phyloP scores from a whole-genome alignment of 495 filamentous ascomycete species.

The Entonaema liquescens region DNA sequence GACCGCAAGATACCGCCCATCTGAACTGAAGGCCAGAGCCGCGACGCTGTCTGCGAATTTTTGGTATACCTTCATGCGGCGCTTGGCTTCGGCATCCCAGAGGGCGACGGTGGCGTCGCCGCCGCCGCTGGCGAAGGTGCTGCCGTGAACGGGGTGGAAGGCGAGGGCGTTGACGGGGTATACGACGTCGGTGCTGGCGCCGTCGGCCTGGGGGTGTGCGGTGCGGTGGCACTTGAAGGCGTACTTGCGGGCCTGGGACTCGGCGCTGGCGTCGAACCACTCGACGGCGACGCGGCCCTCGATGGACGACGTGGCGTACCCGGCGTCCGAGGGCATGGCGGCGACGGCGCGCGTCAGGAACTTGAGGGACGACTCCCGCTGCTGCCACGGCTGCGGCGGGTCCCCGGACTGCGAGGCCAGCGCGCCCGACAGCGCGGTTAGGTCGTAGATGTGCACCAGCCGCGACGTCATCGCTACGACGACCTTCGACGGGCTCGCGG shows the following conservation, averaged over 20 bases:
- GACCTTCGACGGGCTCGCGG: slow-evolving; percentile 79
- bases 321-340: slow-evolving; percentile 96
- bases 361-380: slow-evolving; percentile 88
- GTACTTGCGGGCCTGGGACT: slow-evolving; percentile 91
- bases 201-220: slow-evolving; percentile 41
- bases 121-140: slow-evolving; percentile 89
- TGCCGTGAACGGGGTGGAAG: slow-evolving; percentile 87
- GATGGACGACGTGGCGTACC: slow-evolving; percentile 88
- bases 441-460: slow-evolving; percentile 89
- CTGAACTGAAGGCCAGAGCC: slow-evolving; percentile 75
- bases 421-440: slow-evolving; percentile 68
- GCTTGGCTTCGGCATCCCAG: slow-evolving; percentile 93
- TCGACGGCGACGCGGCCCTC: slow-evolving; percentile 96
- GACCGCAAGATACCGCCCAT: slow-evolving; percentile 85
- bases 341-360: slow-evolving; percentile 93
- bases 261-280: slow-evolving; percentile 89
- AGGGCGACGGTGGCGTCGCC: slow-evolving; percentile 94
- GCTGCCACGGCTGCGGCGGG: slow-evolving; percentile 83
- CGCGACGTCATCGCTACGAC: slow-evolving; percentile 97
- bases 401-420: slow-evolving; percentile 54
- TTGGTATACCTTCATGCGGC: slow-evolving; percentile 89
- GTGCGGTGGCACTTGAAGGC: slow-evolving; percentile 98
- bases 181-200: slow-evolving; percentile 57
- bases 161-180: slow-evolving; percentile 94
- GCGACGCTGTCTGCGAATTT: slow-evolving; percentile 80